Conservation (phyloP, 306 rosid genomes). For the Astragalus membranaceus region DNA sequence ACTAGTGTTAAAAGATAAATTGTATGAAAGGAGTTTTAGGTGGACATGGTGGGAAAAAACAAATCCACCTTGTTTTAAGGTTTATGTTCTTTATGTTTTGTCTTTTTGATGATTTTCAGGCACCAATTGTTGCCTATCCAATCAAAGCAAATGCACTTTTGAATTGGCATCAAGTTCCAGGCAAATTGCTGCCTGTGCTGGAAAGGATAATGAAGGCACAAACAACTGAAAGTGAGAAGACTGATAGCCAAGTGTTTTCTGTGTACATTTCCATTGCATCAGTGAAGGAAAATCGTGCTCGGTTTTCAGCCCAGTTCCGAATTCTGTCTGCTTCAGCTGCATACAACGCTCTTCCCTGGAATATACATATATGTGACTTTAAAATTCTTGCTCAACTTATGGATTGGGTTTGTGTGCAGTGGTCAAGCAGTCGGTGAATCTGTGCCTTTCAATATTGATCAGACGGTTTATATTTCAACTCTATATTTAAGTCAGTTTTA, state of each 20-base stretch:
- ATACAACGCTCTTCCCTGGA: constrained; percentile 83
- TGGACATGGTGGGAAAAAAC: constrained; percentile 36
- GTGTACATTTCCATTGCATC: constrained; percentile 98
- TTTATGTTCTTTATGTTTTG: constrained; percentile 7
- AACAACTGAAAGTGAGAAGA: constrained; percentile 89
- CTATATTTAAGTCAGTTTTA: too few relatives aligned
- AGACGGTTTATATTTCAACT: too few relatives aligned
- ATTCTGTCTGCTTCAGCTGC: constrained; percentile 90
- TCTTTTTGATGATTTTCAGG: constrained; percentile 20
- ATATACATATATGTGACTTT: constrained; percentile 6
- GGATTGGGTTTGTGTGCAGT: too few relatives aligned
- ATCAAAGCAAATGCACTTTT: constrained; percentile 2
- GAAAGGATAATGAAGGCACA: constrained; percentile 91
- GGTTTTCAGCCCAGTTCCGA: constrained; percentile 91
- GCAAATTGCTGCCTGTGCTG: constrained; percentile 67
- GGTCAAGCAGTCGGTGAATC: too few relatives aligned
- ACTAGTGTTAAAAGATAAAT: constrained; percentile 2
- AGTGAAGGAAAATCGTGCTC: constrained; percentile 72
- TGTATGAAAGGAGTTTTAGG: background rate
- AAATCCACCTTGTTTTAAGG: constrained; percentile 30
- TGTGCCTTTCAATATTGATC: too few relatives aligned
- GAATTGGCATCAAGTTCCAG: constrained; percentile 39
- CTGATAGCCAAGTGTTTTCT: constrained; percentile 86
- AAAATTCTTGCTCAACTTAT: background rate
- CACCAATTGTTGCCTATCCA: constrained; percentile 13